Evolutionary conservation across 2,329 filamentous ascomycete species (phyloP), one percentile per base, ranked within the genome.

Genomic region (Stachybotrys elegans): DNA sequence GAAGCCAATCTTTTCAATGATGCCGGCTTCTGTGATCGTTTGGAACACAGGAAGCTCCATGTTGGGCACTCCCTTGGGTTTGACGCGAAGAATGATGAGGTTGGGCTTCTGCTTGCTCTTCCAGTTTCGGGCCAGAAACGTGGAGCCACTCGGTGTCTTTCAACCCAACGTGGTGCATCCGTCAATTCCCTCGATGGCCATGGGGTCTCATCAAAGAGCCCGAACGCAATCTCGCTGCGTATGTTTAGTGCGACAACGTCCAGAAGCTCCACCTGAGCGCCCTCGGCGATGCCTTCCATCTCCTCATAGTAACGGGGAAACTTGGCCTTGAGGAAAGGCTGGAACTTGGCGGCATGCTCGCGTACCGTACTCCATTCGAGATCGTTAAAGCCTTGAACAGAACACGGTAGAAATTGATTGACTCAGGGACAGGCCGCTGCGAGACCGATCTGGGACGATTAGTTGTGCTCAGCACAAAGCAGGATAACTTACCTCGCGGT

Each of bases 1-100:
- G 51, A 84, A 67, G 0, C 82, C 82, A 19, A 85, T 83, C 58
- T 86, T 86, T 13, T 79, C 81, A 25, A 85, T 72, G 19, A 83
- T 71, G 13, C 79, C 79, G 0, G 72, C 69, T 41, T 83, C 79
- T 0, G 78, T 82, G 19, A 82, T 65, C 65, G 78, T 79, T 14
- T 71, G 59, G 45, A 81, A 71, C 2, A 62, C 62, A 0, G 76
- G 76, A 22, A 71, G 14, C 4, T 42, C 45, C 2, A 37, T 70
- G 6, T 48, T 53, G 1, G 55, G 48, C n/a, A n/a, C n/a, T n/a
- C n/a, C n/a, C n/a, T n/a, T n/a, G 39, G 72, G 69, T 1, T 58
- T 55, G 40, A 79, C 72, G 29, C 68, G 68, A 16, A 71, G 66
- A 23, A 72, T 52, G 38, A 79, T 57, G 0, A 80, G 61, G 48